phyloP scores from a whole-genome alignment of 1,284 basidiomycete genomes.

The Rhodotorula glutinis region DNA sequence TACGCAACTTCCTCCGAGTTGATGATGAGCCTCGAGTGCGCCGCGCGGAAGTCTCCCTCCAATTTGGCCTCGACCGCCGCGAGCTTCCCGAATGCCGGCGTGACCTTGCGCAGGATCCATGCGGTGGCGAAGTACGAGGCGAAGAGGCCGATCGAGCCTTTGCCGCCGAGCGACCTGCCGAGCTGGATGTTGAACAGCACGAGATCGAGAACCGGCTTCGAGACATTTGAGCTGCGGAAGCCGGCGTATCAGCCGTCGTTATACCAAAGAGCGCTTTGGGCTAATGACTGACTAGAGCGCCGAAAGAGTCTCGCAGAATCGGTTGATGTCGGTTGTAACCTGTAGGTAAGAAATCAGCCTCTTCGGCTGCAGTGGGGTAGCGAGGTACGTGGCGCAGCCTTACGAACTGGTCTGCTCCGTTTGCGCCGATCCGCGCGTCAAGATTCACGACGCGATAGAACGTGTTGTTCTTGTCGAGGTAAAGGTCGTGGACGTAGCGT shows the following conservation, averaged over 20 bases:
- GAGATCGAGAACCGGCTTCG: conserved; percentile 88
- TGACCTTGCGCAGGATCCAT: conserved; percentile 73
- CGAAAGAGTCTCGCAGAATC: conserved; percentile 83
- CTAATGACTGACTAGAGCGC: conserved; percentile 72
- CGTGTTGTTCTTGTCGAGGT: conserved; percentile 64
- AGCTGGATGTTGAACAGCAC: conserved; percentile 92
- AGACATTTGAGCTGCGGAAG: conserved; percentile 62
- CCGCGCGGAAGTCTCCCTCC: conserved; percentile 83
- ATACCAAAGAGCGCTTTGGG: neutral
- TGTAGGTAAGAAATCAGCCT: neutral
- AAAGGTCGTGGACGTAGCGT: conserved; percentile 88
- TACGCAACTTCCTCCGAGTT: conserved; percentile 92
- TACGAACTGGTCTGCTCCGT: conserved; percentile 53
- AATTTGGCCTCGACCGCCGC: conserved; percentile 81
- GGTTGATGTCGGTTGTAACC: conserved; percentile 83
- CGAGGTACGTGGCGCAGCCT: neutral
- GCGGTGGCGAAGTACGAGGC: conserved; percentile 83
- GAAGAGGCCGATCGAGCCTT: conserved; percentile 71
- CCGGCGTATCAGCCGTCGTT: too few species aligned
- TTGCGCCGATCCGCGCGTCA: conserved; percentile 41
- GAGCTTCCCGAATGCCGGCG: conserved; percentile 88
- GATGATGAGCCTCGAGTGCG: conserved; percentile 79
- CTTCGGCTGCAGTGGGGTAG: too few species aligned
- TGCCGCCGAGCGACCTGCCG: conserved; percentile 73
- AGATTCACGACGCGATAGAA: conserved; percentile 56